Base-by-base conservation (phyloP, 1,139 yeast genomes). In the Hanseniaspora uvarum region DNA sequence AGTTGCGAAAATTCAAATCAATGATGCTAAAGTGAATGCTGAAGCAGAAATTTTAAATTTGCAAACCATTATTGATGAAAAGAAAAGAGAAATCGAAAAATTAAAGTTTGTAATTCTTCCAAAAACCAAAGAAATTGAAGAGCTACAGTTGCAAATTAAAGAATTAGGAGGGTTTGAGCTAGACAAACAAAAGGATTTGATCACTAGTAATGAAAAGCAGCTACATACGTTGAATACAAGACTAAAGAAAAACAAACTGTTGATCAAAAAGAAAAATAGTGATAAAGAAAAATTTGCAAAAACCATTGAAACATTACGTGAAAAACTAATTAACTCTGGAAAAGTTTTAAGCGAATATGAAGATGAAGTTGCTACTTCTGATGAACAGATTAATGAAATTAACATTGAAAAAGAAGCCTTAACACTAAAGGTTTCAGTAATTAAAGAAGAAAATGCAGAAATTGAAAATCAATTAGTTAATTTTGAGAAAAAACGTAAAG, bases 141-240 rank as follows among this genome's bases (percentile, higher is more conserved):
- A 62, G 0, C 69, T 88, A 7, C 89, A 87, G 61, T 86, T 82
- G 56, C 76, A 82, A 63, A 86, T 94, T 37, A 80, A 89, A 86
- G 83, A 85, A 56, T 84, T 88, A 53, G 98, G 99, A 54, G 99
- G 99, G 59, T 83, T 86, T 12, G 82, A 82, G 58, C 73, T 92
- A 59, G 80, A 89, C 55, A 68, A 85, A 58, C 96, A 88, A 62
- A 85, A 81, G 59, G 78, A 94, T 1, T 84, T 81, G 62, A 96
- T 92, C 12, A 92, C 82, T 61, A 83, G 94, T 1, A 72, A 85
- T 39, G 73, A 74, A 49, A 87, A 85, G 61, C 78, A 80, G 61
- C 76, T 86, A 45, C 86, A 83, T 56, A 76, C 84, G 21, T 69
- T 80, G 23, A 72, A 70, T 36, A 80, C 79, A 43, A 81, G 79